Evolutionary conservation across 306 rosid species (phyloP).

Genomic region (Rosa rugosa): DNA sequence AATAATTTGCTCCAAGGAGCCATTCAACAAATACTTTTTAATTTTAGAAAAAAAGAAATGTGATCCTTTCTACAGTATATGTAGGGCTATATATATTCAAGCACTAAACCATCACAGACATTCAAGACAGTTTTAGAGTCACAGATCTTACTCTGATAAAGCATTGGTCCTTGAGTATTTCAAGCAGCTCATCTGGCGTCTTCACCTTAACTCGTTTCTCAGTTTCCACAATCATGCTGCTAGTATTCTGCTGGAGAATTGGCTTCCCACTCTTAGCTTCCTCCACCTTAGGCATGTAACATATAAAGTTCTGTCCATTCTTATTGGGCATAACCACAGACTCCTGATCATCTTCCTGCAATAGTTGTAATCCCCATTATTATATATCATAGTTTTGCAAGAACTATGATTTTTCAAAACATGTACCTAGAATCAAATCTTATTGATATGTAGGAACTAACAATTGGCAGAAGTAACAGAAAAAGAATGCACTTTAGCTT

Average conservation of each 20-base stretch:
- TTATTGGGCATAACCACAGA: constrained; percentile 65
- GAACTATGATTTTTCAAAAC: not conserved
- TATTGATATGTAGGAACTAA: not conserved
- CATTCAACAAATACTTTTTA: not conserved
- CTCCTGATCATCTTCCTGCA: constrained; percentile 88
- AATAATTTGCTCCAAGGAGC: not conserved
- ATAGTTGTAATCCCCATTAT: constrained; percentile 15
- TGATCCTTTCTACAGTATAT: not conserved
- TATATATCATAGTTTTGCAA: not conserved
- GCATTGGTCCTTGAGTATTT: constrained; percentile 73
- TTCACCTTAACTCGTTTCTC: constrained; percentile 73
- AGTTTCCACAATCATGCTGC: constrained; percentile 82
- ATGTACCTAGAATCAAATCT: not conserved
- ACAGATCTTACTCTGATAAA: constrained; percentile 62
- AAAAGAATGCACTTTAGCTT: constrained; percentile 23
- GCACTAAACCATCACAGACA: not conserved
- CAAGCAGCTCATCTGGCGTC: constrained; percentile 95
- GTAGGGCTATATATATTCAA: not conserved
- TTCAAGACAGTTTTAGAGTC: constrained; percentile 16
- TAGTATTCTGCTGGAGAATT: constrained; percentile 59
- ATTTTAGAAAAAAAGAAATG: not conserved
- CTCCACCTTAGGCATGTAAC: constrained; percentile 90
- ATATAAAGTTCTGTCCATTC: constrained; percentile 69
- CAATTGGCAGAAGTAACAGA: not conserved
- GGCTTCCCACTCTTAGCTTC: constrained; percentile 66